A percentile compares a stretch with the other conserved stretches of the same genome.
phyloP scores from a whole-genome alignment of 2,329 filamentous ascomycete genomes.

The Trichoderma koningii region DNA sequence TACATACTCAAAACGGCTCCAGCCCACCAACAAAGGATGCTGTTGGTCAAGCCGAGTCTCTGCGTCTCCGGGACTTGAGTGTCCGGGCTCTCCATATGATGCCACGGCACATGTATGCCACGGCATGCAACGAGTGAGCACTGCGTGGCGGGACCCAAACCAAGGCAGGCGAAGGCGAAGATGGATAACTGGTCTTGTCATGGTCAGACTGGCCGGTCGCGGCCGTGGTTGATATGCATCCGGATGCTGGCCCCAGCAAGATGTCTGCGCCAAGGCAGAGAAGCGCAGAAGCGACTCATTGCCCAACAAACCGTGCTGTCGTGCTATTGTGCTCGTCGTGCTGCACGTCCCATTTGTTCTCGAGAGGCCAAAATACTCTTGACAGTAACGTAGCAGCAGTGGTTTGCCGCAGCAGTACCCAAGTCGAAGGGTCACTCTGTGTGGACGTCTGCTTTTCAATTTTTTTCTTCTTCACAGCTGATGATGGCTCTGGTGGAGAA shows the following conservation, averaged over 20 bases:
- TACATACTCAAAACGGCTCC: not conserved
- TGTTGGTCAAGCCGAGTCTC: slow-evolving; percentile 5
- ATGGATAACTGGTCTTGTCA: not conserved
- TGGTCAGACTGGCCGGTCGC: slow-evolving; percentile 24
- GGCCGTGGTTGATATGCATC: slow-evolving; percentile 23
- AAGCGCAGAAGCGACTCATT: not conserved
- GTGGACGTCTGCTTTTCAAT: not conserved
- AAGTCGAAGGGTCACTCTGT: not conserved
- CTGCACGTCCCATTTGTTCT: not conserved
- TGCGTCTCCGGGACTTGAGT: slow-evolving; percentile 1
- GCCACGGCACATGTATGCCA: slow-evolving; percentile 6
- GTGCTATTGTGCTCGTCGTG: not conserved
- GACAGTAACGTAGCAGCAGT: not conserved
- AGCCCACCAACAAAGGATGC: not conserved
- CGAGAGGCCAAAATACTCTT: not conserved
- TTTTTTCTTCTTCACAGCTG: slow-evolving; percentile 5
- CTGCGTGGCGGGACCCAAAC: slow-evolving; percentile 15
- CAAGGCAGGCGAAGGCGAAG: slow-evolving; percentile 5
- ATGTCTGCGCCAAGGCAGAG: not conserved
- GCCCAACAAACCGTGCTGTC: not conserved
- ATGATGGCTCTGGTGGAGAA: slow-evolving; percentile 13
- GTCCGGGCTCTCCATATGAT: not conserved
- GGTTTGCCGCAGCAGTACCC: not conserved
- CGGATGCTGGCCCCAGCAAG: slow-evolving; percentile 7
- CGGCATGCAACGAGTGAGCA: slow-evolving; percentile 14